Evolutionary conservation across 768 basidiomycete species (phyloP).

Genomic region (Xerocomellus intermedius): DNA sequence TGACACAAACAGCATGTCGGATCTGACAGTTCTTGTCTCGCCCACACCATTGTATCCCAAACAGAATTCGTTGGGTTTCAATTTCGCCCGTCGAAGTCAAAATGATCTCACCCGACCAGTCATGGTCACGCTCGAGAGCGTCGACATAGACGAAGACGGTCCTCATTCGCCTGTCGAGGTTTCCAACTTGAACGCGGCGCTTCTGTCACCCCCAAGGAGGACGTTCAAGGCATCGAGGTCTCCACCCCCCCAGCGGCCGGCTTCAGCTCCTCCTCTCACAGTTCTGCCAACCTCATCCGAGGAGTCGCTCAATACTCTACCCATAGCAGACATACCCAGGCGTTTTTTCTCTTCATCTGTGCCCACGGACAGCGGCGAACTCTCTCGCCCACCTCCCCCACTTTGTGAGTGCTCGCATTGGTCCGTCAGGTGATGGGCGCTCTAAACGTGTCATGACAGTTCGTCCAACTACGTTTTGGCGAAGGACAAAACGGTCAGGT

Average conservation of each 20-base stretch:
- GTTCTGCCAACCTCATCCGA: not conserved
- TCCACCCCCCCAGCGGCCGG: constrained; percentile 11
- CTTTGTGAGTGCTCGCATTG: constrained; percentile 47
- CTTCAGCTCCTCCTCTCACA: constrained; percentile 26
- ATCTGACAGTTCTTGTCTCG: constrained; percentile 34
- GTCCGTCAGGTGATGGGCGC: not conserved
- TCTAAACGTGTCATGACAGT: constrained; percentile 40
- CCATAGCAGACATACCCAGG: constrained; percentile 9
- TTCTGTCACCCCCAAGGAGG: constrained; percentile 30
- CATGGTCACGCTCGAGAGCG: constrained; percentile 32
- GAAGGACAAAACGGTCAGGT: constrained; percentile 67
- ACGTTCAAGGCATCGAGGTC: constrained; percentile 25
- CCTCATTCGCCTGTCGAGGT: constrained; percentile 29
- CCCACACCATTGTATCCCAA: constrained; percentile 28
- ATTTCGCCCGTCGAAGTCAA: constrained; percentile 30
- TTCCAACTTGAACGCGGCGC: constrained; percentile 10
- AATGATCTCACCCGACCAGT: constrained; percentile 28
- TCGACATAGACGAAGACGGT: constrained; percentile 21
- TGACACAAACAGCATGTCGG: constrained; percentile 23
- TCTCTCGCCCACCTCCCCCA: constrained; percentile 60
- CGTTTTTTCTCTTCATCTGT: constrained; percentile 17
- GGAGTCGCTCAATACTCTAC: not conserved
- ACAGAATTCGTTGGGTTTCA: constrained; percentile 27
- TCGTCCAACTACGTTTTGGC: constrained; percentile 83
- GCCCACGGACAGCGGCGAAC: constrained; percentile 34